These are phyloP conservation scores for Rhynchospora tenuis DNA, from an alignment of 176 grass and related monocot species.

Conservation along the genomic window DNA sequence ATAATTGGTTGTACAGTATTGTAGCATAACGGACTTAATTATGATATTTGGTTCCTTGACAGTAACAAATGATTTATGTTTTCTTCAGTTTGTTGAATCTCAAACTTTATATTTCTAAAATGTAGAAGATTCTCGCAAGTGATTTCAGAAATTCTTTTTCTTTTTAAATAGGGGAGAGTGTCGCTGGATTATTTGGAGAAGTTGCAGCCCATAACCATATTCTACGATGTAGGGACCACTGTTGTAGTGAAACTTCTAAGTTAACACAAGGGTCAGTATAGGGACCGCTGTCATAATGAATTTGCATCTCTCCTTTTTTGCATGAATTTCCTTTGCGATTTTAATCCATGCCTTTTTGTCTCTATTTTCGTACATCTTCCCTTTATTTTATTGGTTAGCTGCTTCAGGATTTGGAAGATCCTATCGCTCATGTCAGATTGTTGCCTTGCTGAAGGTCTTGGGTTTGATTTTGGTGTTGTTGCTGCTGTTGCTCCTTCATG, in stretches of 20 bases:
- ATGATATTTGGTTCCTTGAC: not conserved
- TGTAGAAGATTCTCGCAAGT: not conserved
- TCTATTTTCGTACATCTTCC: no score
- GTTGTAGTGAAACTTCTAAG: conserved; percentile 76
- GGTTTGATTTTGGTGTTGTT: no score
- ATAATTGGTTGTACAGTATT: not conserved
- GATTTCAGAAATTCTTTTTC: not conserved
- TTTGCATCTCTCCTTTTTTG: no score
- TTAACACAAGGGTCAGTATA: not conserved
- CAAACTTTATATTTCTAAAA: not conserved
- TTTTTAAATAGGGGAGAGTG: conserved; percentile 50
- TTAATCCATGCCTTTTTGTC: no score
- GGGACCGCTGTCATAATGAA: no score
- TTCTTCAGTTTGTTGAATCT: not conserved
- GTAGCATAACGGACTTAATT: not conserved
- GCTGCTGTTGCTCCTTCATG: no score
- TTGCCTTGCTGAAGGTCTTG: no score
- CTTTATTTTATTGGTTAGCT: no score
- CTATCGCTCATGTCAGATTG: no score
- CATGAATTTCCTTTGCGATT: no score
- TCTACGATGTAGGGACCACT: conserved; percentile 63
- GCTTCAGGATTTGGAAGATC: no score
- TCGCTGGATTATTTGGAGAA: conserved; percentile 66
- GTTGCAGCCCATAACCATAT: conserved; percentile 63
- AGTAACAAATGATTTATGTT: not conserved